Evolutionary conservation across 257 asterid species (phyloP).

Genomic region (Plectranthus barbatus): DNA sequence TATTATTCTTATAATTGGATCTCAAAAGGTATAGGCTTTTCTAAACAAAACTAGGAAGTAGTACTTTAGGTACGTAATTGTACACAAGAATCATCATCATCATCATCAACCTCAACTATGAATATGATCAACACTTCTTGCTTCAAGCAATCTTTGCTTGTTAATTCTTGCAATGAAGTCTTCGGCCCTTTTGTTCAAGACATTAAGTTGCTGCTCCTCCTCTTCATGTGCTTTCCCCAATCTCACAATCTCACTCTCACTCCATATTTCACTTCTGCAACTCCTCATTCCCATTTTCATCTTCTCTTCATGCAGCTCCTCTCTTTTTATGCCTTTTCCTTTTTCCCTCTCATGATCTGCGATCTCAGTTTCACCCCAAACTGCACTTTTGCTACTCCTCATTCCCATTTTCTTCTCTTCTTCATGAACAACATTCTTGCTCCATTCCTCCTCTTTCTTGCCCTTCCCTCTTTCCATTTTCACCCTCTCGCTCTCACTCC

Average conservation of each 20-base stretch:
- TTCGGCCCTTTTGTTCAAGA: slow-evolving; percentile 41
- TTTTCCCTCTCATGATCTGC: neutral
- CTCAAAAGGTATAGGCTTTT: neutral
- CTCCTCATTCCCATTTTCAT: neutral
- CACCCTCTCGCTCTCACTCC: slow-evolving; percentile 20
- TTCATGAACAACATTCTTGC: neutral
- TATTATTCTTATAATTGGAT: neutral
- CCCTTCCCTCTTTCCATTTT: neutral
- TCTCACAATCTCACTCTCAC: slow-evolving; percentile 12
- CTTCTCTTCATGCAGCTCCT: neutral
- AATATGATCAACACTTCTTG: slow-evolving; percentile 7
- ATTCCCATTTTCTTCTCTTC: slow-evolving; percentile 15
- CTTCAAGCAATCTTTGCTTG: slow-evolving; percentile 42
- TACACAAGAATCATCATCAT: neutral
- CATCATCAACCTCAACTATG: neutral
- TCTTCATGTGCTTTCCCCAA: slow-evolving; percentile 5
- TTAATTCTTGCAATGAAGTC: slow-evolving; percentile 46
- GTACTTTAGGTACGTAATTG: neutral
- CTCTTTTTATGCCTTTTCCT: neutral
- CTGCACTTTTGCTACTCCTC: slow-evolving; percentile 20
- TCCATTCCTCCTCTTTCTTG: neutral
- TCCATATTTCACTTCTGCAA: slow-evolving; percentile 18
- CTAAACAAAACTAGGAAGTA: neutral
- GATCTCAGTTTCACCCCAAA: slow-evolving; percentile 20
- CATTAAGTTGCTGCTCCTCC: slow-evolving; percentile 2